phyloP scores from a whole-genome alignment of 805 yeast genomes.

The Candida lessepsii region DNA sequence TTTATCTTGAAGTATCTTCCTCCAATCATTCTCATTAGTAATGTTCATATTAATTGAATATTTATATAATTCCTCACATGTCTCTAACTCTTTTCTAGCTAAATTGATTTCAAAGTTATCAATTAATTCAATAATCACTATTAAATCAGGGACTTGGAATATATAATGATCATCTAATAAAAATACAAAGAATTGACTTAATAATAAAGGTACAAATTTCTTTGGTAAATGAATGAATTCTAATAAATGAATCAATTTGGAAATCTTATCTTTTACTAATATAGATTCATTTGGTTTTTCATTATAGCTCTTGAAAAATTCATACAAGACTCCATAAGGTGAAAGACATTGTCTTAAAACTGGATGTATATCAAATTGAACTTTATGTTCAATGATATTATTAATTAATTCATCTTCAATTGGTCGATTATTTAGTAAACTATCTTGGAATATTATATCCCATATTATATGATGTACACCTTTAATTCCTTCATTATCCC shows the following conservation, averaged over 20 bases:
- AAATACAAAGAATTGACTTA: slow-evolving; percentile 49
- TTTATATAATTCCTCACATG: slow-evolving; percentile 31
- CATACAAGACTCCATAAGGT: slow-evolving; percentile 65
- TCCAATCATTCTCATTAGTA: slow-evolving; percentile 34
- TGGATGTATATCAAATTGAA: slow-evolving; percentile 45
- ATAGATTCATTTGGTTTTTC: slow-evolving; percentile 12
- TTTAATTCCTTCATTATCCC: slow-evolving; percentile 31
- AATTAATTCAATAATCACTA: slow-evolving; percentile 38
- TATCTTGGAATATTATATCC: slow-evolving; percentile 58
- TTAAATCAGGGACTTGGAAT: slow-evolving; percentile 31
- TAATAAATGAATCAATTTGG: slow-evolving; percentile 50
- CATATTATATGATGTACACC: slow-evolving; percentile 55
- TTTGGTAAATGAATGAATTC: slow-evolving; percentile 45
- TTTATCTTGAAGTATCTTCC: slow-evolving; percentile 16
- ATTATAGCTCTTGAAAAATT: slow-evolving; percentile 38
- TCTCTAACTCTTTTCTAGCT: slow-evolving; percentile 21
- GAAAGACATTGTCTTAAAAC: slow-evolving; percentile 65
- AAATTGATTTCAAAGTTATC: slow-evolving; percentile 30
- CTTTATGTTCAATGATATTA: slow-evolving; percentile 41
- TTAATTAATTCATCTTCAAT: slow-evolving; percentile 57
- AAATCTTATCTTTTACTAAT: slow-evolving; percentile 22
- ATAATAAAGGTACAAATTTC: slow-evolving; percentile 47
- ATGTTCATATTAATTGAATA: slow-evolving; percentile 22
- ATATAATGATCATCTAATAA: slow-evolving; percentile 18
- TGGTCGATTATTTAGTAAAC: slow-evolving; percentile 51